Percentiles rank a stretch among this genome's conserved stretches.
Evolutionary conservation across 768 basidiomycete species (phyloP).

Genomic region (Butyriboletus loyo): DNA sequence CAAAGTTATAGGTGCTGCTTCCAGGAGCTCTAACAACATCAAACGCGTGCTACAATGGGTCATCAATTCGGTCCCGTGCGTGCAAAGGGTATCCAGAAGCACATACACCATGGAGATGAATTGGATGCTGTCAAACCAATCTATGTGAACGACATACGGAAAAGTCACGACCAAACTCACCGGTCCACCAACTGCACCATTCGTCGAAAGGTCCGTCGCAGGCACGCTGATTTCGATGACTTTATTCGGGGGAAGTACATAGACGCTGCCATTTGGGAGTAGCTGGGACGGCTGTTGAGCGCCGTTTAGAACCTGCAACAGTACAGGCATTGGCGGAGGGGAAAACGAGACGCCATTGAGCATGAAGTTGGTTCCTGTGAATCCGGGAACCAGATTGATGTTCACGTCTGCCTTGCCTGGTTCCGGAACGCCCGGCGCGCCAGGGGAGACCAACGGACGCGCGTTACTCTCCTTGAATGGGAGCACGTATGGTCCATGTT

Average conservation of each 20-base stretch:
- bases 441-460: constrained; percentile 28
- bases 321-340: constrained; percentile 37
- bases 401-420: constrained; percentile 40
- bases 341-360: constrained; percentile 33
- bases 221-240: constrained; percentile 45
- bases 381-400: constrained; percentile 33
- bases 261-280: constrained; percentile 42
- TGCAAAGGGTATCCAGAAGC: not conserved
- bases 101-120: constrained; percentile 46
- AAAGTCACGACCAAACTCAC: constrained; percentile 6
- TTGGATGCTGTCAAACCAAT: constrained; percentile 26
- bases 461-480: constrained; percentile 37
- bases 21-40: constrained; percentile 40
- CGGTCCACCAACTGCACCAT: constrained; percentile 11
- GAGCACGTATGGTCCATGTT: constrained; percentile 13
- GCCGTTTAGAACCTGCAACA: constrained; percentile 43
- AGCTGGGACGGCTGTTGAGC: constrained; percentile 33
- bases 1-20: constrained; percentile 38
- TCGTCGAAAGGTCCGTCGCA: constrained; percentile 5
- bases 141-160: not conserved
- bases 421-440: constrained; percentile 32
- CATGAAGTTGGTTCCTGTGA: too few relatives aligned
- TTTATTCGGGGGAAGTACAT: constrained; percentile 38
- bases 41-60: constrained; percentile 34
- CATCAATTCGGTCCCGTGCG: not conserved